Percentiles rank a stretch among this genome's conserved stretches.
phyloP scores from a whole-genome alignment of 225 moss, liverwort and hornwort genomes.

The Physcomitrium patens region DNA sequence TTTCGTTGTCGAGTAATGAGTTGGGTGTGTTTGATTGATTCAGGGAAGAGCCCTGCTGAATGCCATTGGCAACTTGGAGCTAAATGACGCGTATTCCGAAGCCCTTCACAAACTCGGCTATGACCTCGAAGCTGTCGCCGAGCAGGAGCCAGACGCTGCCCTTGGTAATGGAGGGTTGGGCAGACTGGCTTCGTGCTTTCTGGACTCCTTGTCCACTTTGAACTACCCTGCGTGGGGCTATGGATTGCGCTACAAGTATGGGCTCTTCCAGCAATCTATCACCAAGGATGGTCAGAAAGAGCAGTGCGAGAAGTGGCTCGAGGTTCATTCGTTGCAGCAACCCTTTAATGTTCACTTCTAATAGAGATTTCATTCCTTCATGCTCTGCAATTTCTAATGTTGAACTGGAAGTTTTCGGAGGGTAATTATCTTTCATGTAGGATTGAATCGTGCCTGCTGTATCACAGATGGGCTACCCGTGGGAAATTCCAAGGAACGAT shows the following conservation, averaged over 20 bases:
- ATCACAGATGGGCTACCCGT: constrained; percentile 48
- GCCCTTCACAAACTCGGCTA: constrained; percentile 40
- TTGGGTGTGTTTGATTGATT: too few relatives aligned
- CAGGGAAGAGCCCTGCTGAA: constrained; percentile 45
- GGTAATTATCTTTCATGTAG: too few relatives aligned
- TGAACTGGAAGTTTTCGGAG: too few relatives aligned
- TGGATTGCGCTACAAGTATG: constrained; percentile 35
- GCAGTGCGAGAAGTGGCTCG: background rate
- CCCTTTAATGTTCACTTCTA: too few relatives aligned
- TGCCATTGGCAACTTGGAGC: constrained; percentile 45
- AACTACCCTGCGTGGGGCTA: constrained; percentile 54
- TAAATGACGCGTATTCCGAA: constrained; percentile 48
- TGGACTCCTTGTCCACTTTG: constrained; percentile 56
- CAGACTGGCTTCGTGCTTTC: constrained; percentile 55
- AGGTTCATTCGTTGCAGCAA: too few relatives aligned
- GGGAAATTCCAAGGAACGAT: constrained; percentile 79
- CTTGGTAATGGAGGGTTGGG: constrained; percentile 59
- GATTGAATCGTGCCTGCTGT: too few relatives aligned
- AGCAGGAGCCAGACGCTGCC: constrained; percentile 52
- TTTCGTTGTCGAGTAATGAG: too few relatives aligned
- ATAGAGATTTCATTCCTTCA: too few relatives aligned
- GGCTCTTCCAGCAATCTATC: constrained; percentile 49
- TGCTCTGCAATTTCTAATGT: too few relatives aligned
- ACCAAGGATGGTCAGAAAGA: constrained; percentile 47
- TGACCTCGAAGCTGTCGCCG: constrained; percentile 37